Base-by-base conservation (phyloP, 495 filamentous ascomycete species). In the Cenococcum geophilum region DNA sequence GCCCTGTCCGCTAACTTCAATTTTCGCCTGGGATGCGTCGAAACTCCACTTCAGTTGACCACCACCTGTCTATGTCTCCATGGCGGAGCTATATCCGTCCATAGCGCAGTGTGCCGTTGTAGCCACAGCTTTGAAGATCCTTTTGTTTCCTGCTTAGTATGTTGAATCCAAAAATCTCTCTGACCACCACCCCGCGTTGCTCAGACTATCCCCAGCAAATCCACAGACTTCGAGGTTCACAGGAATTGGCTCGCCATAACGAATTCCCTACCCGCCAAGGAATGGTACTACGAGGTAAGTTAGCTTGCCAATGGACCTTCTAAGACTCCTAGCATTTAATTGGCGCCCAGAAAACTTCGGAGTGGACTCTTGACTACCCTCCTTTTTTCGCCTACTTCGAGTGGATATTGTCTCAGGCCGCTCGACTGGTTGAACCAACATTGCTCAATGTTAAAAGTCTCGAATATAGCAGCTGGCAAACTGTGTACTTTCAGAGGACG, bases 341-440 rank as follows among this genome's bases (percentile, higher is more conserved):
- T 40, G 10, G 18, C 18, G 27, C 23, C 9, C 54, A 87, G 83
- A 88, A 89, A 79, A 95, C 91, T 1, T 97, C 93, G 10, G 88
- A 96, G 87, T 98, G 93, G 93, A 97, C 93, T 0, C 87, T 98
- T 64, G 93, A 98, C 74, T 98, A 98, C 72, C 93, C 93, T 0
- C 93, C 93, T 11, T 96, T 96, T 77, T 98, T 98, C 67, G 93
- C 93, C 51, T 90, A 84, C 65, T 97, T 97, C 75, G 93, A 97
- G 80, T 98, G 89, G 90, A 69, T 87, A 53, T 80, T 97, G 57
- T 93, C 93, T 16, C 90, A 92, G 65, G 77, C 82, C 55, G 93
- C 93, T 11, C 78, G 78, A 58, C 83, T 85, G 70, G 80, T 81
- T 48, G 91, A 97, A 69, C 86, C 89, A 22, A 82, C 76, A 12